Base-by-base conservation (phyloP, 2,329 filamentous ascomycete genomes). In the Cercospora sesami region DNA sequence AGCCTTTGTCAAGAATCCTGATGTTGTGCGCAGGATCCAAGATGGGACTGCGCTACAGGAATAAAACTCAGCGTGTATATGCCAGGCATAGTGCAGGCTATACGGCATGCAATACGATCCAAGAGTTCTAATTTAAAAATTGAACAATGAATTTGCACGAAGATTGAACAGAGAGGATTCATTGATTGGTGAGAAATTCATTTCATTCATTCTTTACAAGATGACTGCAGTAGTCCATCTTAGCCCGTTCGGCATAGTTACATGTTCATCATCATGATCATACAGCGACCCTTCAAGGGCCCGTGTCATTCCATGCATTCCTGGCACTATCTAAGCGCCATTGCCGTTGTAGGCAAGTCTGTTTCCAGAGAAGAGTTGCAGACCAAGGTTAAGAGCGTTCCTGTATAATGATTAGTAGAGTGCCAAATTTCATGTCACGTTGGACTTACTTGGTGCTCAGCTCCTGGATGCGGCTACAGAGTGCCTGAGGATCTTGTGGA, bases 291-390 rank as follows among this genome's bases (percentile, higher is more conserved):
- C 30, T 7, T 23, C 45, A 10, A 21, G 31, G 8, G 55, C 9
- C n/a, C 26, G 39, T 45, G 28, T 28, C 60, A 31, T 62, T 18
- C n/a, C 7, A 62, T 48, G 23, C 31, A 28, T 28, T 30, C 3
- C 26, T 12, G 21, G 33, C 23, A 39, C 26, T 31, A n/a, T 48
- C 33, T 66, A 68, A n/a, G 63, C 57, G n/a, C 66, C 66, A 9
- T 68, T 63, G 4, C 84, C 84, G 79, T 88, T 88, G 80, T 86
- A 87, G 67, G 83, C 84, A 63, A 89, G 80, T 18, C 33, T 39
- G 51, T 64, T 64, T 4, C 28, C 31, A 36, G 62, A 64, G 16
- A 64, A 59, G 26, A 64, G 51, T 30, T 64, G 62, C 23, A 64
- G 51, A 45, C 62, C 62, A 30, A 64, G 51, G 30, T 58, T 64